Evolutionary conservation across 371 early-diverging fungal genomes (phyloP), one percentile per base, ranked within the genome.

Genomic region (Batrachochytrium dendrobatidis): DNA sequence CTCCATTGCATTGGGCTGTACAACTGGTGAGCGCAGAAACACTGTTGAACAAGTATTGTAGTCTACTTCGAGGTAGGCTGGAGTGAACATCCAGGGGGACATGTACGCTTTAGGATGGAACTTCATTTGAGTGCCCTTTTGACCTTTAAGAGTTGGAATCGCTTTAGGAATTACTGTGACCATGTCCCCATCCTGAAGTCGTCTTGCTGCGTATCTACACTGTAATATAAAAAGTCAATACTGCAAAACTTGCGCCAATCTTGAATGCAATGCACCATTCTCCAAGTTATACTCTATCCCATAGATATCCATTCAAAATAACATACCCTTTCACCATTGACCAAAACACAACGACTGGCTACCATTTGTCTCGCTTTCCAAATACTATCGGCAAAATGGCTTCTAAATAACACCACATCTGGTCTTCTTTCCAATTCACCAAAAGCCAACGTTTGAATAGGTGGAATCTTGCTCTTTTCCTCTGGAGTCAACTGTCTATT

Each of bases 11-110:
- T 85, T 82, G 31, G 94, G 91, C 69, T 90, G 82, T 18, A 90
- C 88, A 52, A 91, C 82, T 28, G 97, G 95, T 33, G 86, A 72
- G 57, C 95, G 86, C 56, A 97, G 73, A 68, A 92, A 92, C 48
- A 92, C 85, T 22, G 84, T 76, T 32, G 89, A 87, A 81, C 92
- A 92, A 12, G 90, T 92, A 66, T 85, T 85, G 77, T 92, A 97
- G 77, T 92, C 87, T 63, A 95, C 95, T 79, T 97, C 95, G 39
- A 95, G 87, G 70, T 97, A 97, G 60, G 91, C 87, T 22, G 97
- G 97, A 17, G 91, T 81, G 70, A 95, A 97, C 83, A 95, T 82
- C 82, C 88, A 94, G n/a, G 95, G 95, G 64, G 90, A 91, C 70
- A 88, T 87, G 72, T 80, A 95, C 17, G 86, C 85, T 29, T 79